Percentiles rank a stretch among this genome's conserved stretches.
phyloP scores from a whole-genome alignment of 2,329 filamentous ascomycete genomes.

The Phaeosphaeriaceae sp. region DNA sequence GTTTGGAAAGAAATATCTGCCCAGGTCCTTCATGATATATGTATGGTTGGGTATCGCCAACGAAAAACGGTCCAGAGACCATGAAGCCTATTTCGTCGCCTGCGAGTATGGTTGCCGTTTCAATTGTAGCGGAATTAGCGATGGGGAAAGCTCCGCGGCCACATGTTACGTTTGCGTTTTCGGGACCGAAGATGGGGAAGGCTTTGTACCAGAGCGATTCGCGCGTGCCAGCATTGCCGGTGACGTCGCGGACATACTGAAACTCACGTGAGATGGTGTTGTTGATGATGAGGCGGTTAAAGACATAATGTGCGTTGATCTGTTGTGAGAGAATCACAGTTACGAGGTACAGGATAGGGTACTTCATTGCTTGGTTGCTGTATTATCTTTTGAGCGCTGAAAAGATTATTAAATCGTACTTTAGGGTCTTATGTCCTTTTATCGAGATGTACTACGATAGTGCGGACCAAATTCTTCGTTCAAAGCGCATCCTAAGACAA shows the following conservation, averaged over 20 bases:
- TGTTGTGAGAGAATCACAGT: slow-evolving; percentile 1
- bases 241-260: slow-evolving; percentile 27
- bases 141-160: slow-evolving; percentile 16
- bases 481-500: not conserved
- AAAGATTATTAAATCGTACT: not conserved
- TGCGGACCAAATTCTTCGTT: not conserved
- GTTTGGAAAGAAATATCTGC: slow-evolving; percentile 22
- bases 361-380: not conserved
- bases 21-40: slow-evolving; percentile 25
- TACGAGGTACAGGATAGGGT: not conserved
- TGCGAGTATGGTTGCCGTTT: slow-evolving; percentile 20
- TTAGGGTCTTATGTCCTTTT: not conserved
- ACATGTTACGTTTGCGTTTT: slow-evolving; percentile 14
- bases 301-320: slow-evolving; percentile 14
- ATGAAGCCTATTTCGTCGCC: slow-evolving; percentile 19
- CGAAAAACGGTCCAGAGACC: slow-evolving; percentile 12
- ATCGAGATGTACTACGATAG: too few species aligned
- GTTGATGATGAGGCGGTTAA: slow-evolving; percentile 25
- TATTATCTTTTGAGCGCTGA: not conserved
- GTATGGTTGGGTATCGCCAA: slow-evolving; percentile 12
- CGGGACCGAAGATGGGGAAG: slow-evolving; percentile 17
- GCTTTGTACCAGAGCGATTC: slow-evolving; percentile 12
- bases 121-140: slow-evolving; percentile 10
- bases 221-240: slow-evolving; percentile 4
- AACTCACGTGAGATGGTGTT: slow-evolving; percentile 22